phyloP scores from a whole-genome alignment of 139 green algal genomes.

The Astrephomene gubernaculifera region DNA sequence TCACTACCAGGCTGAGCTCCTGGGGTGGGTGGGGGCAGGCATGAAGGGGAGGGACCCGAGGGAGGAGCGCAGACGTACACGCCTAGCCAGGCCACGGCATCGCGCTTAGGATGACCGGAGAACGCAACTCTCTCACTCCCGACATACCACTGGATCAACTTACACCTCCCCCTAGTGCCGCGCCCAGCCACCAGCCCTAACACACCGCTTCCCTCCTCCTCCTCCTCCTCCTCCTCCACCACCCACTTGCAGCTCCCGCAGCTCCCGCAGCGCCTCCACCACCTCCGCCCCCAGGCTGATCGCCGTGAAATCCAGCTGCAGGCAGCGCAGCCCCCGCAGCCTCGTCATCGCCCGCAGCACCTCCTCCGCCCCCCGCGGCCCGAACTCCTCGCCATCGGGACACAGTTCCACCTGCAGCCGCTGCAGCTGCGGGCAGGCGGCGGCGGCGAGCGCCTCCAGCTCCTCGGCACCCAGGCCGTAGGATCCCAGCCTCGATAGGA shows the following conservation, averaged over 20 bases:
- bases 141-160: no score
- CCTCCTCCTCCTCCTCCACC: no score
- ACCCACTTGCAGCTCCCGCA: conserved; percentile 22
- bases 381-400: conserved; percentile 34
- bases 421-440: conserved; percentile 27
- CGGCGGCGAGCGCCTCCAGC: conserved; percentile 23
- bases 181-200: no score
- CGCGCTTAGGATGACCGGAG: no score
- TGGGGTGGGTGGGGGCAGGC: no score
- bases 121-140: no score
- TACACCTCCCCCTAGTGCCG: no score
- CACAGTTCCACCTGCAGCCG: conserved; percentile 33
- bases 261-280: neutral
- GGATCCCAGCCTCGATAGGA: conserved; percentile 14
- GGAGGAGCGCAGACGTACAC: no score
- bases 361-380: neutral
- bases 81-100: no score
- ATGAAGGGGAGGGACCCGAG: no score
- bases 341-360: conserved; percentile 23
- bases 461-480: conserved; percentile 12
- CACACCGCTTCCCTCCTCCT: no score
- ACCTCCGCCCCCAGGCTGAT: neutral
- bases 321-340: neutral
- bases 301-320: conserved; percentile 26
- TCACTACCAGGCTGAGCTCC: conserved; percentile 26